Evolutionary conservation across 2,329 filamentous ascomycete species (phyloP).

Genomic region (Nemania sp.): DNA sequence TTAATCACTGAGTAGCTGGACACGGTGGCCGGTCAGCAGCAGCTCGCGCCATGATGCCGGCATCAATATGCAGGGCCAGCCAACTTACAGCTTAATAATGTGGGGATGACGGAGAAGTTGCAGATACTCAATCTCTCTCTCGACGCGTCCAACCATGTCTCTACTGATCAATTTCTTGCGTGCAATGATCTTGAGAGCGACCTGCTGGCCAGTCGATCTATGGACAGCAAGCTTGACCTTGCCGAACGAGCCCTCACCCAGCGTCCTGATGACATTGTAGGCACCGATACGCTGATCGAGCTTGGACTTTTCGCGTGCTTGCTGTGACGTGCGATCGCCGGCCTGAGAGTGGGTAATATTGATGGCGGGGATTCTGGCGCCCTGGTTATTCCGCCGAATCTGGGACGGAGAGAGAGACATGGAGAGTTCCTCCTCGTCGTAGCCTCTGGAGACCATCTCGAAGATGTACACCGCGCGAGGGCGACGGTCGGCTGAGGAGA

Average conservation of each 20-base stretch:
- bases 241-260: conserved; percentile 96
- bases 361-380: conserved; percentile 43
- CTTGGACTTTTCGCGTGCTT: conserved; percentile 55
- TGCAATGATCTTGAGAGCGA: conserved; percentile 96
- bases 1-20: conserved; percentile 93
- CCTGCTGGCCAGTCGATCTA: conserved; percentile 88
- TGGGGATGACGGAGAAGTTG: conserved; percentile 94
- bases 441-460: conserved; percentile 58
- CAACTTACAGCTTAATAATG: conserved; percentile 91
- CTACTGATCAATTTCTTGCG: conserved; percentile 94
- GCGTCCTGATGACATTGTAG: conserved; percentile 86
- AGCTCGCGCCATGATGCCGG: not conserved
- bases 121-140: conserved; percentile 97
- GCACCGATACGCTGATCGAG: conserved; percentile 86
- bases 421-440: conserved; percentile 83
- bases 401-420: conserved; percentile 72
- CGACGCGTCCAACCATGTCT: conserved; percentile 97
- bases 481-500: not conserved
- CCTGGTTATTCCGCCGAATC: conserved; percentile 58
- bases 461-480: conserved; percentile 21
- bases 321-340: conserved; percentile 39
- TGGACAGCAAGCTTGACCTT: conserved; percentile 98
- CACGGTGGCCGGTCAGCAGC: not conserved
- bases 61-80: not conserved
- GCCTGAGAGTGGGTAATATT: conserved; percentile 40